Base-by-base conservation (phyloP, 2,329 filamentous ascomycete species). In the Trichoderma endophyticum region DNA sequence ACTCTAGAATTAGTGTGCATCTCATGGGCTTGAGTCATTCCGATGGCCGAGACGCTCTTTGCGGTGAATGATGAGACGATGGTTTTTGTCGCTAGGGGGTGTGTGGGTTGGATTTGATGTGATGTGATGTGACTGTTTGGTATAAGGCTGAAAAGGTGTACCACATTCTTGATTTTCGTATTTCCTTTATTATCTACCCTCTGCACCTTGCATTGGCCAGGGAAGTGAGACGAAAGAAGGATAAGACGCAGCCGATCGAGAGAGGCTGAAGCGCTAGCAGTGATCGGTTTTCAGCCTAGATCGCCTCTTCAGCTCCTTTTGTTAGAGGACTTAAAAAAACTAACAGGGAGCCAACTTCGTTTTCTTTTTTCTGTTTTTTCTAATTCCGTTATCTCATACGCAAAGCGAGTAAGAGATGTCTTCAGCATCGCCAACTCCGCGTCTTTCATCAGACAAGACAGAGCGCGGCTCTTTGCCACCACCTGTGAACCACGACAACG, bases 371-470 rank as follows among this genome's bases (percentile, higher is more conserved):
- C n/a, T 12, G 21, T 24, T 18, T 43, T 43, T 21, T 36, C 21
- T 12, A 8, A 26, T 39, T 15, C 51, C 39, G 6, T 66, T 28
- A 2, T 14, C 14, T 15, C 6, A 59, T 48, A 48, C 3, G 7
- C 15, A 28, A 8, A 14, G 30, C 12, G 18, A 4, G 26, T 21
- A 3, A 6, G 32, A 68, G 30, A 70, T 70, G 67, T 62, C 61
- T 62, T 62, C 39, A 56, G n/a, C 54, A 62, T 63, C 60, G 30
- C 68, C 60, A 48, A 63, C 57, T 18, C 71, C 43, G 34, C 76
- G 76, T 54, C 74, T 77, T 59, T 80, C 79, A 14, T 71, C 76
- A 14, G 79, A 80, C 68, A 79, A 75, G 73, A 80, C 79, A 6
- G 79, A 80, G 65, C 77, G 78, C 61, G 78, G 74, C 34, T 80